Base-by-base conservation (phyloP, 2,329 filamentous ascomycete species). In the Drechslerella coelobrocha region DNA sequence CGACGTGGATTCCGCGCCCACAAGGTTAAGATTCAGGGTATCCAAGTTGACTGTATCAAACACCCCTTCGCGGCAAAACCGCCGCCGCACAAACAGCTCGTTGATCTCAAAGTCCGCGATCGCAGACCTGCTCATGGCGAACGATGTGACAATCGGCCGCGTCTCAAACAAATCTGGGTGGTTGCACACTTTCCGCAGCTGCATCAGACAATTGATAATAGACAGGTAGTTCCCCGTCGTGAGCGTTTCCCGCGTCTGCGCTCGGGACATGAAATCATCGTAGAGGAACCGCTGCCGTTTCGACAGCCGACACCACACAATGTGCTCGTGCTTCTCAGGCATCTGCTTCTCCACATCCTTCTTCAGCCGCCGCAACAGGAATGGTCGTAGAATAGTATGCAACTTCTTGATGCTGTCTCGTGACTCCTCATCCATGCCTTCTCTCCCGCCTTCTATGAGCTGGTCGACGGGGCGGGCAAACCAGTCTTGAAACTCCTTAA, bases 341-440 rank as follows among this genome's bases (percentile, higher is more conserved):
- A 99, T 96, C 78, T 99, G 94, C 81, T 97, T 97, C 81, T 99
- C 95, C 4, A 99, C 94, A 77, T 99, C 94, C 47, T 91, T 90
- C 80, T 99, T 99, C 63, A 99, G 82, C 61, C 94, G 87, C 55
- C 94, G 88, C 5, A 99, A 83, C 9, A 99, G 84, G 77, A 97
- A 97, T 0, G 94, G 94, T 1, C 95, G 87, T 8, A 99, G 83
- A 21, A 97, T 91, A 74, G 95, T 92, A 81, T 99, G 95, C 2
- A 99, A 84, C 78, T 97, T 96, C 48, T 88, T 87, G 73, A 99
- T 95, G 74, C 97, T 92, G 63, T 89, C 89, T 75, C 91, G 90
- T 10, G 92, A 91, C 79, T 99, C 93, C 9, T 95, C 91, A 74
- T 97, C 94, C 83, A 99, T 90, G 62, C 93, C 89, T 74, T 96